Evolutionary conservation across 352 stramenopile genomes (phyloP).

Genomic region (Phytopythium helicoides): DNA sequence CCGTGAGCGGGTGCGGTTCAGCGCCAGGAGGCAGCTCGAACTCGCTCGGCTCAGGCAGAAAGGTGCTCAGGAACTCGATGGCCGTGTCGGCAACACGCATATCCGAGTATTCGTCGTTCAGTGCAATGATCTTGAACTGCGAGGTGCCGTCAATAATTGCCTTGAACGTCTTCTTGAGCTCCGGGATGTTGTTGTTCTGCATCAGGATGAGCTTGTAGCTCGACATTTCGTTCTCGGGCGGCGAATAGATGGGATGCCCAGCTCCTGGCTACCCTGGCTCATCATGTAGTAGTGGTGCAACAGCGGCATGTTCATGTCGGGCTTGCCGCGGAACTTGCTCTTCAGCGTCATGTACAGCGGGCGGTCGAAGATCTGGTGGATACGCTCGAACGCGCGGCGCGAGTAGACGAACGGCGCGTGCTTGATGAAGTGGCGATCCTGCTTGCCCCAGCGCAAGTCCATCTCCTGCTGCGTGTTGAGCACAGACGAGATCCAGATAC

Average conservation of each 20-base stretch:
- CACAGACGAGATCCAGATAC: constrained; percentile 76
- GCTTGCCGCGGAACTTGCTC: constrained; percentile 59
- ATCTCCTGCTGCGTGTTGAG: constrained; percentile 71
- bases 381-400: constrained; percentile 62
- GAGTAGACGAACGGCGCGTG: constrained; percentile 84
- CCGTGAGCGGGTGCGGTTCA: constrained; percentile 21
- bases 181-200: constrained; percentile 39
- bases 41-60: constrained; percentile 48
- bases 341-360: constrained; percentile 50
- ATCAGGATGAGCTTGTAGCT: constrained; percentile 51
- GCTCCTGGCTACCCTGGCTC: constrained; percentile 57
- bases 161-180: constrained; percentile 26
- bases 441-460: constrained; percentile 71
- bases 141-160: constrained; percentile 37
- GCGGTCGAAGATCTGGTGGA: constrained; percentile 66
- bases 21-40: constrained; percentile 46
- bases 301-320: constrained; percentile 82
- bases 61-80: constrained; percentile 48
- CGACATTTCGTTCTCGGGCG: no score
- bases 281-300: constrained; percentile 87
- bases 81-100: constrained; percentile 53
- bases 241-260: constrained; percentile 33
- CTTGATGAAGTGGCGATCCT: constrained; percentile 87
- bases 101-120: constrained; percentile 80
- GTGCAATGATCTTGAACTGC: constrained; percentile 54